These are phyloP conservation scores for Colletotrichum tamarilloi DNA, from an alignment of 2,329 filamentous ascomycete genomes.

Conservation along the genomic window DNA sequence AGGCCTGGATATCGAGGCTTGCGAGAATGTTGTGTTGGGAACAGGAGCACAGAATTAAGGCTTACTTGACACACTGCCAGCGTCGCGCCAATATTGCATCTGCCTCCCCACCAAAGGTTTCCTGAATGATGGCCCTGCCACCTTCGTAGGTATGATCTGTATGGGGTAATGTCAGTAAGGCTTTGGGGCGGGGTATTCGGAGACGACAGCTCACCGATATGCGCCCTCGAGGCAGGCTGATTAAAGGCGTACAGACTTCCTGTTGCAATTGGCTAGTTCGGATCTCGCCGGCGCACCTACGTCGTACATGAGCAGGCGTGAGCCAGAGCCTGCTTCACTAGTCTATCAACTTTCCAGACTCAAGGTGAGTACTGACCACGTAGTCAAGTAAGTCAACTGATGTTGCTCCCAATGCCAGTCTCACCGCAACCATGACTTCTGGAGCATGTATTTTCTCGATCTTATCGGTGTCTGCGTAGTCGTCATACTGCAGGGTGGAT, in stretches of 20 bases:
- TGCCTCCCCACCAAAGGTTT: constrained; percentile 3
- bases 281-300: constrained; percentile 23
- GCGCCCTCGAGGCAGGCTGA: constrained; percentile 20
- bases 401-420: not conserved
- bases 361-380: constrained; percentile 1
- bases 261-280: constrained; percentile 18
- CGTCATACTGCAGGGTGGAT: not conserved
- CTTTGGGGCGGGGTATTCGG: not conserved
- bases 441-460: constrained; percentile 10
- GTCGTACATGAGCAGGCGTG: not conserved
- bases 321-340: not conserved
- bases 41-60: constrained; percentile 1
- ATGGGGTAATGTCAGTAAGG: not conserved
- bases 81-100: not conserved
- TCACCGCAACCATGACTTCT: constrained; percentile 8
- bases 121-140: constrained; percentile 4
- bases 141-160: constrained; percentile 26
- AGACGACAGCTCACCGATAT: constrained; percentile 10
- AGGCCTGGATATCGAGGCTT: not conserved
- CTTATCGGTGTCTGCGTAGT: constrained; percentile 2
- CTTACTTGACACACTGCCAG: constrained; percentile 26
- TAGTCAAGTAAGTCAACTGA: constrained; percentile 4
- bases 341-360: not conserved
- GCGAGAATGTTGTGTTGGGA: not conserved
- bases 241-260: constrained; percentile 6